phyloP scores from a whole-genome alignment of 2,329 filamentous ascomycete species.

The Diplodia mutila region DNA sequence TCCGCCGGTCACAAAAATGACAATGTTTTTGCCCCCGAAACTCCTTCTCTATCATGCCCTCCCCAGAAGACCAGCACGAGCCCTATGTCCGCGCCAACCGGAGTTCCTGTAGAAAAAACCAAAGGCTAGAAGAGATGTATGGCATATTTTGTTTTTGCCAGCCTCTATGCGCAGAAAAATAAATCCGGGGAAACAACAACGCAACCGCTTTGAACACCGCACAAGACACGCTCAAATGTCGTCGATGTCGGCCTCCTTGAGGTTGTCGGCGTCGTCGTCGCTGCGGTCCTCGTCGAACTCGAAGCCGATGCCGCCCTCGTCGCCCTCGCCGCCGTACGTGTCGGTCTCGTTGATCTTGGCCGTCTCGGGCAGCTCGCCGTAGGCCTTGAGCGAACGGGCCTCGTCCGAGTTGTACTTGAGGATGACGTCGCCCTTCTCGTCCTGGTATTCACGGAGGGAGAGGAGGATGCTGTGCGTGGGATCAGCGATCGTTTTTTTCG shows the following conservation, averaged over 20 bases:
- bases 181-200: not conserved
- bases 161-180: not conserved
- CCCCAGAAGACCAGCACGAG: constrained; percentile 12
- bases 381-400: constrained; percentile 91
- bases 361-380: constrained; percentile 94
- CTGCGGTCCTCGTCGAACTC: constrained; percentile 96
- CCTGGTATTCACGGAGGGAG: constrained; percentile 88
- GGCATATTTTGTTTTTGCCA: not conserved
- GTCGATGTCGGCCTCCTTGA: constrained; percentile 90
- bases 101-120: not conserved
- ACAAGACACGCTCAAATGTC: constrained; percentile 67
- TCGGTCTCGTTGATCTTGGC: constrained; percentile 99
- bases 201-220: too few relatives aligned
- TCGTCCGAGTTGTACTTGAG: constrained; percentile 77
- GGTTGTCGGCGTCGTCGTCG: constrained; percentile 59
- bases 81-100: not conserved
- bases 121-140: not conserved
- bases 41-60: not conserved
- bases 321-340: constrained; percentile 86
- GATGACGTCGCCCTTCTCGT: constrained; percentile 91
- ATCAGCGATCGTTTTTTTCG: too few relatives aligned
- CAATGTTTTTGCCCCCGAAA: not conserved
- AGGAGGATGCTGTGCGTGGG: constrained; percentile 36
- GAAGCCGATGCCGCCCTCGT: constrained; percentile 91
- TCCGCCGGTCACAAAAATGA: not conserved